Evolutionary conservation across 805 yeast species (phyloP), one percentile per base, ranked within the genome.

Genomic region (Candida chauliodis): DNA sequence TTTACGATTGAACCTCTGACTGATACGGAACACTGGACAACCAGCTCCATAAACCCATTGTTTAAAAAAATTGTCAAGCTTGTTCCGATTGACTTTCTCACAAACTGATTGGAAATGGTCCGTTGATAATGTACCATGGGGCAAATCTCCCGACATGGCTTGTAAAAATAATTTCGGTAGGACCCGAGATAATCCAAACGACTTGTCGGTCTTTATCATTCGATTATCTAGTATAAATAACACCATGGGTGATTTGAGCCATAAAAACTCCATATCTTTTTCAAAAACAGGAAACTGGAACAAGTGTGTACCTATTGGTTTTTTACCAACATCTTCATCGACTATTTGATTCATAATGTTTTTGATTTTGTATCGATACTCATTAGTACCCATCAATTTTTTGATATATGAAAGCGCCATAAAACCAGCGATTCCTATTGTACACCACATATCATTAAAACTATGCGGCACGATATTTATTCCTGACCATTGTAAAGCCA

Each of bases 21-120:
- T 84, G 8, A 93, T 83, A 42, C 89, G 71, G 55, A 93, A 86
- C 2, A 82, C 74, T 1, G 99, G 99, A 15, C 84, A 84, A 3
- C 98, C 98, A 1, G 84, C 69, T 2, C 93, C 87, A 58, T 71
- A 79, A 2, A 93, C 84, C 99, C 99, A 93, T 56, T 95, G 96
- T 48, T 79, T 81, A 61, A 93, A 93, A 53, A 93, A 93, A 1
- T 70, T 51, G 31, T 86, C 96, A 7, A 93, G 68, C 44, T 85
- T 80, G 50, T 81, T 85, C 48, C 91, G 88, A 41, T 91, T 87
- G 7, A 93, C 97, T 49, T 89, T 84, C 55, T 93, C 99, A 59
- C 97, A 90, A n/a, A 89, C 83, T 48, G 85, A 82, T 50, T 85
- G 95, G 53, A 93, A 90, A 61, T 93, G 97, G 8, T 73, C 67